phyloP scores from a whole-genome alignment of 345 rosid species.

The Ricinus communis region DNA sequence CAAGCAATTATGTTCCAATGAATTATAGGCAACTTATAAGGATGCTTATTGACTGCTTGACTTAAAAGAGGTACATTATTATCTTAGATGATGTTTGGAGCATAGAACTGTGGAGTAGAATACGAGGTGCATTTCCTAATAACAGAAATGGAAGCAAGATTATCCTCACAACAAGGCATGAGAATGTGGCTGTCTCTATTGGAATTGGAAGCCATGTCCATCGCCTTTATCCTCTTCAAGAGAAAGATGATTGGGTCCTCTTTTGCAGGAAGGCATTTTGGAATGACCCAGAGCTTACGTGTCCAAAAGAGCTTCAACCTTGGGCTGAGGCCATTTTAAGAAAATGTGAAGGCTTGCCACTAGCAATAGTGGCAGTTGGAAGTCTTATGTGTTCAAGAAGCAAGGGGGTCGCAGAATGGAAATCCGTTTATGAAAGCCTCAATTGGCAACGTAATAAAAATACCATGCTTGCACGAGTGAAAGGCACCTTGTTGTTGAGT shows the following conservation, averaged over 20 bases:
- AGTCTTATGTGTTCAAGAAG: slow-evolving; percentile 29
- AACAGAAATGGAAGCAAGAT: slow-evolving; percentile 27
- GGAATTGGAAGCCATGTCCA: slow-evolving; percentile 25
- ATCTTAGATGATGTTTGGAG: slow-evolving; percentile 43
- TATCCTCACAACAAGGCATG: slow-evolving; percentile 31
- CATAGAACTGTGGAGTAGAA: slow-evolving; percentile 29
- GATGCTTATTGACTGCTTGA: slow-evolving; percentile 21
- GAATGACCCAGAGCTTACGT: slow-evolving; percentile 17
- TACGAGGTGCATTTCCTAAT: slow-evolving; percentile 28
- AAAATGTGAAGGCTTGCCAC: slow-evolving; percentile 32
- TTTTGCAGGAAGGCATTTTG: slow-evolving; percentile 35
- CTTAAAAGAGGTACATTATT: slow-evolving; percentile 28
- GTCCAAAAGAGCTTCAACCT: slow-evolving; percentile 21
- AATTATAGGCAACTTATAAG: slow-evolving; percentile 22
- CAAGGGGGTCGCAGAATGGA: slow-evolving; percentile 24
- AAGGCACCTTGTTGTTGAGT: slow-evolving; percentile 24
- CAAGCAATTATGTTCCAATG: slow-evolving; percentile 22
- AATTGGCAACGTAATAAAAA: slow-evolving; percentile 33
- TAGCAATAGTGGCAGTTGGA: slow-evolving; percentile 29
- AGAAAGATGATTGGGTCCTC: slow-evolving; percentile 28
- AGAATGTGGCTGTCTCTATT: slow-evolving; percentile 25
- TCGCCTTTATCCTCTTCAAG: slow-evolving; percentile 23
- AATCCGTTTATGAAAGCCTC: slow-evolving; percentile 20
- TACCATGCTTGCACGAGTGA: slow-evolving; percentile 25
- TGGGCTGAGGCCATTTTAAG: slow-evolving; percentile 25